Conservation (phyloP, 345 rosid species). For the Viola odorata region DNA sequence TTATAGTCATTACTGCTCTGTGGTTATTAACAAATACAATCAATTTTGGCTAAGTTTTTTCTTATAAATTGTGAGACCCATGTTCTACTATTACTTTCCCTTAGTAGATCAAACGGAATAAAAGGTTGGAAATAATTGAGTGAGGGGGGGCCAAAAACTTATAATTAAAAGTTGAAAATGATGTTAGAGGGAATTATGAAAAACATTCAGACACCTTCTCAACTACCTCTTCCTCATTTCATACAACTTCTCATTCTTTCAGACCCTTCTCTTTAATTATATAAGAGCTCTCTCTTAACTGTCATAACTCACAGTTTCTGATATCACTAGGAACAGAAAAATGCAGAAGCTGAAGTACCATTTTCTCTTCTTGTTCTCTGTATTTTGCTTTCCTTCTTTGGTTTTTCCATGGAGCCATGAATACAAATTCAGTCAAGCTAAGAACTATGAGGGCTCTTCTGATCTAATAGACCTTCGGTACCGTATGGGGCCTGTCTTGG, state of each 20-base stretch:
- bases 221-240: neutral
- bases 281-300: slow-evolving; percentile 7
- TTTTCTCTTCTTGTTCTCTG: slow-evolving; percentile 13
- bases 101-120: no score
- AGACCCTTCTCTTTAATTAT: slow-evolving; percentile 8
- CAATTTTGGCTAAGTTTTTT: no score
- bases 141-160: no score
- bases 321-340: neutral
- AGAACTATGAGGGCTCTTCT: slow-evolving; percentile 49
- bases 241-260: neutral
- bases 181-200: neutral
- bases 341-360: slow-evolving; percentile 16
- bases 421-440: slow-evolving; percentile 22
- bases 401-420: slow-evolving; percentile 23
- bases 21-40: no score
- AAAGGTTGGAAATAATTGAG: no score
- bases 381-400: slow-evolving; percentile 11
- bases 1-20: no score
- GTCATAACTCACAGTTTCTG: neutral
- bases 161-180: neutral
- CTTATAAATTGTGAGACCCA: no score
- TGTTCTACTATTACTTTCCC: no score
- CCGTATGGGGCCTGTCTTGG: slow-evolving; percentile 68
- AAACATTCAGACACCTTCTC: no score
- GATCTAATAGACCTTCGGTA: slow-evolving; percentile 42